A percentile compares a stretch with the other conserved stretches of the same genome.
These are phyloP conservation scores for Planoprotostelium fungivorum DNA, from an alignment of 78 protist genomes.

Conservation along the genomic window DNA sequence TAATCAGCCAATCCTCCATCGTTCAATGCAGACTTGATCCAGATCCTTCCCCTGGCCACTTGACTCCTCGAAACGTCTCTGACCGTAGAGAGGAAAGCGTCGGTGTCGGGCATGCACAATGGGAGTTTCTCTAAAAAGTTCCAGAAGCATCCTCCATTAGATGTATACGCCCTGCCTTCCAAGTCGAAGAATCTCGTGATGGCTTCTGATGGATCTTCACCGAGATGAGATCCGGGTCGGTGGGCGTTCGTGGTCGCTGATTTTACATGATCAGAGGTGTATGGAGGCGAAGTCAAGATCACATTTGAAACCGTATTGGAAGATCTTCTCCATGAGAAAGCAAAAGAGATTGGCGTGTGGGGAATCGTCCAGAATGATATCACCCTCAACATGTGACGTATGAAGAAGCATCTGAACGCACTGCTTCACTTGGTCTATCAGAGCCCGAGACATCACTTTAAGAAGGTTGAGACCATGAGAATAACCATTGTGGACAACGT, in stretches of 20 bases:
- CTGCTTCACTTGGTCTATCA: background rate
- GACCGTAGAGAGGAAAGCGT: background rate
- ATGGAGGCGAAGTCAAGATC: too few relatives aligned
- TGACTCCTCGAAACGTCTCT: background rate
- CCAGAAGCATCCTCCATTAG: background rate
- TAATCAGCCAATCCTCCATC: background rate
- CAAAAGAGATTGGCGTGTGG: background rate
- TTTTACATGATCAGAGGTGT: too few relatives aligned
- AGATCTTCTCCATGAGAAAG: background rate
- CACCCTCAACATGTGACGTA: background rate
- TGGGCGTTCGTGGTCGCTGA: background rate
- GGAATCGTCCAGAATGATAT: background rate
- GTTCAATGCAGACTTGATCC: background rate
- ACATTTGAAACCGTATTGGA: background rate
- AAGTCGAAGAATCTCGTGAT: background rate
- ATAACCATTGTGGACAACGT: background rate
- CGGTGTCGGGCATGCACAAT: background rate
- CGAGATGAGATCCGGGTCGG: background rate
- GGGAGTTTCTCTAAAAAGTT: background rate
- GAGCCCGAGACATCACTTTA: background rate
- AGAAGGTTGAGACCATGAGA: background rate
- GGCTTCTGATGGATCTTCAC: background rate
- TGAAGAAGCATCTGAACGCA: background rate
- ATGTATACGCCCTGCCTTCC: background rate
- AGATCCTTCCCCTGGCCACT: background rate